A percentile compares a stretch with the other conserved stretches of the same genome.
phyloP scores from a whole-genome alignment of 805 yeast species.

The Helenozyma rhizophorensis region DNA sequence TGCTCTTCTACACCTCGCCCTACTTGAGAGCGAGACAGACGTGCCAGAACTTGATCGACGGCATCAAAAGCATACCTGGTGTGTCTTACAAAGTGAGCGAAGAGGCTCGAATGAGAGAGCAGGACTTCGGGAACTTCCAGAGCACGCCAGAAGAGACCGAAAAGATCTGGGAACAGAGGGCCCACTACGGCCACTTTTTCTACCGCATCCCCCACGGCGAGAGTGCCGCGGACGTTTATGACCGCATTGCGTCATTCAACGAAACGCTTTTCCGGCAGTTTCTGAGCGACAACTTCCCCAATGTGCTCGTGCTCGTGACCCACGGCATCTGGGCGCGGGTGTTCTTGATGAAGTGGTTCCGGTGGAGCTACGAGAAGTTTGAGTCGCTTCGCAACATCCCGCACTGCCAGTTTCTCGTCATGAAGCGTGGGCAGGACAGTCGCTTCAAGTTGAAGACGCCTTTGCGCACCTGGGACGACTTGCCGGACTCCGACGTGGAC shows the following conservation, averaged over 20 bases:
- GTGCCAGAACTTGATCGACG: slow-evolving; percentile 61
- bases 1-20: slow-evolving; percentile 83
- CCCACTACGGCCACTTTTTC: slow-evolving; percentile 75
- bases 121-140: slow-evolving; percentile 93
- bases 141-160: slow-evolving; percentile 73
- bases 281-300: slow-evolving; percentile 64
- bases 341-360: slow-evolving; percentile 88
- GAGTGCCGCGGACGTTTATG: slow-evolving; percentile 94
- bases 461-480: slow-evolving; percentile 68
- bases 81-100: slow-evolving; percentile 58
- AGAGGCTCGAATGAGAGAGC: slow-evolving; percentile 91
- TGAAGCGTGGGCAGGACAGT: slow-evolving; percentile 56
- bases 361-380: slow-evolving; percentile 89
- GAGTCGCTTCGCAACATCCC: slow-evolving; percentile 80
- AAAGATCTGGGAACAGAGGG: slow-evolving; percentile 76
- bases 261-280: slow-evolving; percentile 84
- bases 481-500: slow-evolving; percentile 39
- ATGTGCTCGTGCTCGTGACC: slow-evolving; percentile 76
- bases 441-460: slow-evolving; percentile 58
- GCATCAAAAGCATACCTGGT: slow-evolving; percentile 44
- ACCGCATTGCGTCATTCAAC: slow-evolving; percentile 84
- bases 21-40: slow-evolving; percentile 83
- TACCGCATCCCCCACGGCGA: slow-evolving; percentile 92
- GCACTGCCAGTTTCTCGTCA: slow-evolving; percentile 76
- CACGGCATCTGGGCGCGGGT: slow-evolving; percentile 96